Percentiles rank a stretch among this genome's conserved stretches.
phyloP scores from a whole-genome alignment of 306 rosid genomes.

The Arachis hypogaea region DNA sequence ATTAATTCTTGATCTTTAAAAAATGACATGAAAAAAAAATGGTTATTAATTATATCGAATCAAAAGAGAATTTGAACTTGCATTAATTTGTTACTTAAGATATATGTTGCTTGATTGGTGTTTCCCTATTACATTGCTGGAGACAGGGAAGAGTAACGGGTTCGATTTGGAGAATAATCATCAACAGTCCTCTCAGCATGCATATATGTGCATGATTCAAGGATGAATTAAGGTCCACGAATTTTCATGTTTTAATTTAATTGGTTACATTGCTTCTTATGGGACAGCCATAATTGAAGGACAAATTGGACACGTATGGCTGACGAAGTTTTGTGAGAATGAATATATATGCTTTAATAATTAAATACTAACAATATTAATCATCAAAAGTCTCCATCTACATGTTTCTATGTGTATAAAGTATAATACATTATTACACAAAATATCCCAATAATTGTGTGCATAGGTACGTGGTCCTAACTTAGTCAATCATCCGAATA shows the following conservation, averaged over 20 bases:
- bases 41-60: too few relatives aligned
- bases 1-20: too few relatives aligned
- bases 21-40: too few relatives aligned
- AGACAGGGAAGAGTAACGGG: neutral
- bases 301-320: slow-evolving; percentile 35
- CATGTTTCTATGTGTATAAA: neutral
- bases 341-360: neutral
- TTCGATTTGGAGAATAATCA: neutral
- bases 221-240: neutral
- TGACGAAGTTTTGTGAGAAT: neutral
- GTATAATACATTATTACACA: neutral
- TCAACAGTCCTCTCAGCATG: neutral
- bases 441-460: slow-evolving; percentile 24
- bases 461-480: slow-evolving; percentile 15
- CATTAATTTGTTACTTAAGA: neutral
- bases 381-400: slow-evolving; percentile 5
- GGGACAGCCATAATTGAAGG: slow-evolving; percentile 19
- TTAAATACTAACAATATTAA: neutral
- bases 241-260: neutral
- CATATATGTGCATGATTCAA: neutral
- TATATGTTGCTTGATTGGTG: neutral
- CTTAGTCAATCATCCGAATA: neutral
- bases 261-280: slow-evolving; percentile 8
- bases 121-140: neutral
- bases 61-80: too few relatives aligned